phyloP scores from a whole-genome alignment of 2,329 filamentous ascomycete species.

The Ophiostoma novo-ulmi region DNA sequence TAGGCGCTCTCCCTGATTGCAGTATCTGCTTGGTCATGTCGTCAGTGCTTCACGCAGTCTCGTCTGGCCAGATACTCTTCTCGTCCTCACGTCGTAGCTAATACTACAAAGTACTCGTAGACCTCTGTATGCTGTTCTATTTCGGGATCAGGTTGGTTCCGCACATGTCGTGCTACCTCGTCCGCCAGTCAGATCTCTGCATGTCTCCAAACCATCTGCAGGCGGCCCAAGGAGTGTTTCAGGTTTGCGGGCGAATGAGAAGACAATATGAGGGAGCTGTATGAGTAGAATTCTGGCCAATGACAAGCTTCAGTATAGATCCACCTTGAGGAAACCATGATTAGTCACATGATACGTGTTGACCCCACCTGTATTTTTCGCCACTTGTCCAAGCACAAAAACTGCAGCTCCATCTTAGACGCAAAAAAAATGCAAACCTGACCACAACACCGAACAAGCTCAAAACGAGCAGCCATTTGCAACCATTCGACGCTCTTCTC shows the following conservation, averaged over 20 bases:
- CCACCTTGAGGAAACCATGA: neutral
- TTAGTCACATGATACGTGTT: neutral
- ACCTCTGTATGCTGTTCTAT: slow-evolving; percentile 17
- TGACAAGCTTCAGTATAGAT: neutral
- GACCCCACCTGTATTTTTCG: neutral
- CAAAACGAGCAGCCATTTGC: neutral
- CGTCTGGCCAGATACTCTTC: neutral
- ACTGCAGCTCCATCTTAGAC: slow-evolving; percentile 2
- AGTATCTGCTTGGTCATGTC: neutral
- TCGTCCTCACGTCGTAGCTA: neutral
- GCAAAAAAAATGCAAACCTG: slow-evolving; percentile 10
- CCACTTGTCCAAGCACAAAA: slow-evolving; percentile 12
- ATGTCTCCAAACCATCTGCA: slow-evolving; percentile 18
- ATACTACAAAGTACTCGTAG: neutral
- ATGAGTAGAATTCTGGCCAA: neutral
- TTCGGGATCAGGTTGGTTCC: slow-evolving; percentile 17
- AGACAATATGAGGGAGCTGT: neutral
- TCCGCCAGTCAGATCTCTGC: slow-evolving; percentile 18
- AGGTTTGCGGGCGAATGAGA: slow-evolving; percentile 9
- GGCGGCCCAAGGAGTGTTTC: slow-evolving; percentile 21
- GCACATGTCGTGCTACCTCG: slow-evolving; percentile 20
- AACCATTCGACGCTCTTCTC: neutral
- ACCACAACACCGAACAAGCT: neutral
- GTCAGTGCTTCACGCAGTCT: neutral
- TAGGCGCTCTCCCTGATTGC: neutral